Evolutionary conservation across 176 grass and related monocot species (phyloP), one percentile per base, ranked within the genome.

Genomic region (Phoenix dactylifera): DNA sequence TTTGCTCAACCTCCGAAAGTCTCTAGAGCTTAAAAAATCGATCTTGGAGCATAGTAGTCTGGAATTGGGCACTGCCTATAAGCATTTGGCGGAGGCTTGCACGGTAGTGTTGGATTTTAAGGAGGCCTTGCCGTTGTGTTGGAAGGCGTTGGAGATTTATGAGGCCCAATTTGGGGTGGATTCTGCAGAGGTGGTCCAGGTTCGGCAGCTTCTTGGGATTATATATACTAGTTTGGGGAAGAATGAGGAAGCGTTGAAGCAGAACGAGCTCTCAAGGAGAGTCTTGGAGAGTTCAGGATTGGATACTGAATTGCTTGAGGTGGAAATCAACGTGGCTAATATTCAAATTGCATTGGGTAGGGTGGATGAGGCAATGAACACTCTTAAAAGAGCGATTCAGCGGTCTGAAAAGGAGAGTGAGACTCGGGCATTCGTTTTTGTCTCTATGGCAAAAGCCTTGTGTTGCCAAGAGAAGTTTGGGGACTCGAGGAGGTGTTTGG

Each of bases 401-500:
- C 52, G 60, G 54, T 73, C 77, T 0, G 60, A 60, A n/a, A 91
- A 85, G 72, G 84, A 88, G 16, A 88, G 81, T 2, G 81, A 83
- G 64, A 71, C 76, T 32, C 67, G 77, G 19, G 84, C 81, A 18
- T 78, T 88, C 7, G 77, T 80, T 23, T 65, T 85, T 49, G 66
- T 85, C 16, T 14, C 75, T 1, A 85, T 83, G 84, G 81, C 84
- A 3, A 88, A 85, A 50, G 60, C 75, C 49, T 75, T 97, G 72
- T 82, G 22, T 63, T 60, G 58, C 5, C 55, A 88, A 66, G 78
- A 97, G 26, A 84, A 78, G 56, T 70, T 60, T 35, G 64, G 16
- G 4, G 87, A 97, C 26, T 67, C 87, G 0, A 97, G 63, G 51
- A 65, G 73, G 19, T 97, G 84, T 35, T 63, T 97, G 49, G 81